Evolutionary conservation across 768 basidiomycete species (phyloP).

Genomic region (Boletus reticuloceps): DNA sequence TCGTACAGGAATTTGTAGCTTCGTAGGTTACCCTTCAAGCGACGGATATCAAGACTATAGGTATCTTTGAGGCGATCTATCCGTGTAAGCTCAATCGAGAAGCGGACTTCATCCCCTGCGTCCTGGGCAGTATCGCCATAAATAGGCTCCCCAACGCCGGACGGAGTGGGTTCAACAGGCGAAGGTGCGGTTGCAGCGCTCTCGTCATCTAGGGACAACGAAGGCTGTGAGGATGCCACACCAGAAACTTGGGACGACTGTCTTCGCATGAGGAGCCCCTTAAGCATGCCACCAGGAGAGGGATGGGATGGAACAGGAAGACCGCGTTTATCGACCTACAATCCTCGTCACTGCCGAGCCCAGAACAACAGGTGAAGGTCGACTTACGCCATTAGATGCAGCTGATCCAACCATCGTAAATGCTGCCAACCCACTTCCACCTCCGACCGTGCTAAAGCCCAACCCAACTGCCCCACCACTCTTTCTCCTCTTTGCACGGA

Average conservation of each 20-base stretch:
- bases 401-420: slow-evolving; percentile 79
- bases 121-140: slow-evolving; percentile 85
- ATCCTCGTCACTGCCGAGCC: slow-evolving; percentile 3
- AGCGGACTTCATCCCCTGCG: slow-evolving; percentile 93
- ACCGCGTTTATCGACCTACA: slow-evolving; percentile 85
- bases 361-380: neutral
- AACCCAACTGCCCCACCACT: slow-evolving; percentile 42
- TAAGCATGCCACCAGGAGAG: slow-evolving; percentile 75
- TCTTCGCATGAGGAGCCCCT: slow-evolving; percentile 84
- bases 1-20: slow-evolving; percentile 94
- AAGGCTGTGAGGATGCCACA: slow-evolving; percentile 37
- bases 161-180: slow-evolving; percentile 38
- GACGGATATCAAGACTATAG: slow-evolving; percentile 87
- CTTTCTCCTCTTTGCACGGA: slow-evolving; percentile 74
- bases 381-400: slow-evolving; percentile 81
- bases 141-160: slow-evolving; percentile 45
- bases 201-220: slow-evolving; percentile 51
- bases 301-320: slow-evolving; percentile 79
- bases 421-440: slow-evolving; percentile 57
- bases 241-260: slow-evolving; percentile 78
- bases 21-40: slow-evolving; percentile 88
- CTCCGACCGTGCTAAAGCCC: slow-evolving; percentile 39
- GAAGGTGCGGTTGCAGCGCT: slow-evolving; percentile 20
- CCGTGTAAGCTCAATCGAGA: slow-evolving; percentile 91
- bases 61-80: slow-evolving; percentile 88